Evolutionary conservation across 2,329 filamentous ascomycete species (phyloP).

Genomic region (Ascochyta lentis): DNA sequence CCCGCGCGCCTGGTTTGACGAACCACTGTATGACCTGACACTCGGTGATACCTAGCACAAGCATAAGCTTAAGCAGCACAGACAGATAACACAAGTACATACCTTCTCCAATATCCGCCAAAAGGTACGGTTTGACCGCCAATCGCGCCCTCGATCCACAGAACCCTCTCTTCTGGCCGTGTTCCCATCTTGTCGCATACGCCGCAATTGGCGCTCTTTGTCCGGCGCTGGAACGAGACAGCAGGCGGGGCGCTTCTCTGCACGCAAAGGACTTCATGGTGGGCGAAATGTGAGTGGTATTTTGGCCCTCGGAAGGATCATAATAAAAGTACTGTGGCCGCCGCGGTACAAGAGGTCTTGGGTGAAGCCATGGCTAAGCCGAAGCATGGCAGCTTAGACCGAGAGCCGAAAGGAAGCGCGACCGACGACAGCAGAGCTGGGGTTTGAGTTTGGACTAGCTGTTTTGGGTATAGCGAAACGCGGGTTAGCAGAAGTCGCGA

Average conservation of each 20-base stretch:
- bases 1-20: constrained; percentile 90
- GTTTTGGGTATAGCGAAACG: constrained; percentile 14
- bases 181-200: constrained; percentile 28
- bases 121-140: constrained; percentile 77
- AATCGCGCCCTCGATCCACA: constrained; percentile 40
- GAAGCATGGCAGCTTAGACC: constrained; percentile 16
- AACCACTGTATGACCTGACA: constrained; percentile 99
- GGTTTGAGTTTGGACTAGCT: constrained; percentile 17
- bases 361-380: constrained; percentile 18
- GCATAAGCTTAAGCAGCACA: constrained; percentile 6
- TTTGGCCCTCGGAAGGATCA: constrained; percentile 28
- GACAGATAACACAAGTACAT: constrained; percentile 24
- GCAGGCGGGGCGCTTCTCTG: constrained; percentile 39
- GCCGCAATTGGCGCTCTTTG: constrained; percentile 33
- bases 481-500: constrained; percentile 26
- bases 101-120: constrained; percentile 90
- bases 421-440: constrained; percentile 22
- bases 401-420: not conserved
- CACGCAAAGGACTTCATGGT: constrained; percentile 42
- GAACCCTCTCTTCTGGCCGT: constrained; percentile 48
- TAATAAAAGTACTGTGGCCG: constrained; percentile 29
- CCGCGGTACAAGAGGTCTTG: constrained; percentile 20
- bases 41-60: constrained; percentile 82
- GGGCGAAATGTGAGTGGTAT: constrained; percentile 16
- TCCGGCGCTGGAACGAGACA: constrained; percentile 30